Evolutionary conservation across 179 eudicot species (phyloP), one percentile per base, ranked within the genome.

Genomic region (Vitellaria paradoxa): DNA sequence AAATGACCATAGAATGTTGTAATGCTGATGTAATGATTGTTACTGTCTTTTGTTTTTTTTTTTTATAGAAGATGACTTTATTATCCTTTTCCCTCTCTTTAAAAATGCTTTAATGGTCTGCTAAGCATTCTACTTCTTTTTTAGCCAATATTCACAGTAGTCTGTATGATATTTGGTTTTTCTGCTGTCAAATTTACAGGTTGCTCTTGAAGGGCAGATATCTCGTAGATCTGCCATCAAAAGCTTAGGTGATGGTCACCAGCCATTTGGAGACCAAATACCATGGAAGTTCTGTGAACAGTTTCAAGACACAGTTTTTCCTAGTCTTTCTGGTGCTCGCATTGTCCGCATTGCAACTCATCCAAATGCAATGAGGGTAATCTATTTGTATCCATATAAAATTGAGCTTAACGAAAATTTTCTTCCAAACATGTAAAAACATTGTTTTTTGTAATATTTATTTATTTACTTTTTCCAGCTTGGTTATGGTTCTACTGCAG

Each of bases 281-380:
- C 98, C 99, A 6, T 96, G 99, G 98, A 96, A 96, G 78, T 91
- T 91, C 80, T 88, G 96, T 68, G 90, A 93, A 74, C 92, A 96
- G 82, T 96, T 89, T 81, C 80, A 75, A 45, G 92, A 91, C 73
- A 84, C 91, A 30, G 87, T 74, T 66, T 96, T 96, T 60, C 98
- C 98, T 40, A 87, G 88, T 75, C 96, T 91, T 74, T 93, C 99
- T 55, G 99, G 99, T 73, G 98, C 91, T 56, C 97, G 99, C 60
- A 86, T 96, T 82, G 99, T 96, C 56, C 90, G 99, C 74, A 93
- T 96, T 67, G 99, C 99, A 52, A 89, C 97, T 53, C 98, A 93
- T 85, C 99, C 99, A 53, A 84, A 88, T 89, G 98, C 96, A 81
- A 96, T 91, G 93, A 84, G 92, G 96, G 97, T 95, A 82, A 73